Percentiles rank a stretch among this genome's conserved stretches.
These are phyloP conservation scores for Brassica rapa DNA, from an alignment of 345 rosid genomes.

Conservation along the genomic window DNA sequence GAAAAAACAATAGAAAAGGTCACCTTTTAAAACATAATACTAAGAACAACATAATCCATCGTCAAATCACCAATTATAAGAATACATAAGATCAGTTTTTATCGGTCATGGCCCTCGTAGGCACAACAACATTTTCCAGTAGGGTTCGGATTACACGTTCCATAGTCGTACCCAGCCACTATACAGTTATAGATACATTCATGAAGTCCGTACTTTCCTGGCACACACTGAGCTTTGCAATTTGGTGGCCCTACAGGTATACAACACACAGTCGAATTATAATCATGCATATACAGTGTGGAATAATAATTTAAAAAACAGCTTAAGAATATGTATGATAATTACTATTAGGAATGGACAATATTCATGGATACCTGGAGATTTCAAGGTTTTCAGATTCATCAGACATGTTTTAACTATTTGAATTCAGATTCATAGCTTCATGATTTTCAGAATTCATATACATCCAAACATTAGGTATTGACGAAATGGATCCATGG, in stretches of 20 bases:
- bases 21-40: not conserved
- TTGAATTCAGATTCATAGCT: too few species aligned
- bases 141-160: not conserved
- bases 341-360: not conserved
- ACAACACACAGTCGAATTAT: not conserved
- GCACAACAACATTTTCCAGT: not conserved
- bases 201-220: not conserved
- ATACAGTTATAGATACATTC: not conserved
- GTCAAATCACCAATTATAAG: not conserved
- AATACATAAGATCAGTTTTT: not conserved
- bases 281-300: not conserved
- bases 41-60: not conserved
- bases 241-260: not conserved
- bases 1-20: not conserved
- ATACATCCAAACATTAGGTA: too few species aligned
- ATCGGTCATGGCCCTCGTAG: not conserved
- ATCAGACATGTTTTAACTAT: not conserved
- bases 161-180: not conserved
- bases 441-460: too few species aligned
- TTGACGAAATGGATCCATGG: not conserved
- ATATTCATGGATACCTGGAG: not conserved
- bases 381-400: not conserved
- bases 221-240: not conserved
- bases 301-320: not conserved
- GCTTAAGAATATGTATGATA: not conserved